Conservation (phyloP, 257 asterid genomes). For the Nicotiana undulata region DNA sequence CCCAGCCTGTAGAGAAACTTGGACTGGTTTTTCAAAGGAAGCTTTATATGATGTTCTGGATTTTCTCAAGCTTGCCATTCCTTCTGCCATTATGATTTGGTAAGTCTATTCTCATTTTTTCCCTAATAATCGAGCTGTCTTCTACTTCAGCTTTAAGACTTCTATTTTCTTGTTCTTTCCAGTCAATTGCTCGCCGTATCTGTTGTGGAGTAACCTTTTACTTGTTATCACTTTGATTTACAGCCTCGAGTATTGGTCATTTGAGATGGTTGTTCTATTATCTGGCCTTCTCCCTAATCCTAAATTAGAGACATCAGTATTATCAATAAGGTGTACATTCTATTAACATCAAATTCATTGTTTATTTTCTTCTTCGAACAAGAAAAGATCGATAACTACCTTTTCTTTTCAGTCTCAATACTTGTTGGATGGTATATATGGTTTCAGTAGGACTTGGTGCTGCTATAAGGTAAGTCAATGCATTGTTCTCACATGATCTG, state of each 20-base stretch:
- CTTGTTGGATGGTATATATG: constrained; percentile 72
- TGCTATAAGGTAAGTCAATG: constrained; percentile 47
- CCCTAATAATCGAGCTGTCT: not conserved
- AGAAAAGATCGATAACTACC: not conserved
- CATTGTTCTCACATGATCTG: not conserved
- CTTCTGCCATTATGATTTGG: constrained; percentile 74
- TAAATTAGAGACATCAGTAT: constrained; percentile 57
- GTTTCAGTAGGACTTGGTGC: constrained; percentile 74
- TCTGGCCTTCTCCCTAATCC: constrained; percentile 75
- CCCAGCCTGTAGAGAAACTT: constrained; percentile 30
- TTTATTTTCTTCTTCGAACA: not conserved
- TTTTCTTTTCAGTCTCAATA: constrained; percentile 43
- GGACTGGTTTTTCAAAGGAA: constrained; percentile 48
- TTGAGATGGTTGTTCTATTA: constrained; percentile 65
- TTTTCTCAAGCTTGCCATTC: constrained; percentile 49
- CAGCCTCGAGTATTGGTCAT: constrained; percentile 72
- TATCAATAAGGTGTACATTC: constrained; percentile 52
- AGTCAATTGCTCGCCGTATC: not conserved
- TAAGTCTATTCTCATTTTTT: constrained; percentile 3
- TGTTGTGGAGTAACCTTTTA: not conserved
- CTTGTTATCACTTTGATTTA: not conserved
- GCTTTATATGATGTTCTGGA: constrained; percentile 26
- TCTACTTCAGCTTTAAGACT: not conserved
- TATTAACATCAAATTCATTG: not conserved
- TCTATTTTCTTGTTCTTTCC: not conserved